phyloP scores from a whole-genome alignment of 108 stramenopile species.

The Cyclotella atomus region DNA sequence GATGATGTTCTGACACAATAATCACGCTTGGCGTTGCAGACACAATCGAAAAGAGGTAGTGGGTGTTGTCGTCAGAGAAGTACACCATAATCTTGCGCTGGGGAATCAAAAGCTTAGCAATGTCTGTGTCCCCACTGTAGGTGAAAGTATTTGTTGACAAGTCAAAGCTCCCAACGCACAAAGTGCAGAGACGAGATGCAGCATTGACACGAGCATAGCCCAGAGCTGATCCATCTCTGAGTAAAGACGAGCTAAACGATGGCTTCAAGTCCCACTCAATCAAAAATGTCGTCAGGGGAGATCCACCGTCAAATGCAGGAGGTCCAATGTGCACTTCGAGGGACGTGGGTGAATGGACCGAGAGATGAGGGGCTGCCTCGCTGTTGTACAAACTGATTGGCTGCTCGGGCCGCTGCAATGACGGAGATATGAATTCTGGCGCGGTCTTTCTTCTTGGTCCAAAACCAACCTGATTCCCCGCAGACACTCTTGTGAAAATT shows the following conservation, averaged over 20 bases:
- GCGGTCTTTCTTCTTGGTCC: conserved; percentile 55
- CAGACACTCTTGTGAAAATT: conserved; percentile 57
- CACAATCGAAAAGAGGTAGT: conserved; percentile 48
- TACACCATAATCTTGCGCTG: conserved; percentile 55
- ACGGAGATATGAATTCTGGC: conserved; percentile 45
- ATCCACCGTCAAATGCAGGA: conserved; percentile 76
- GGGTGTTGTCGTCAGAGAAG: conserved; percentile 47
- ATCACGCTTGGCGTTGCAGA: conserved; percentile 49
- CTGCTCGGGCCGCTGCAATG: conserved; percentile 49
- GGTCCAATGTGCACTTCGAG: conserved; percentile 65
- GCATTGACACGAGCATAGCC: conserved; percentile 42
- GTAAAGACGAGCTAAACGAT: conserved; percentile 39
- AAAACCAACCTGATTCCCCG: conserved; percentile 63
- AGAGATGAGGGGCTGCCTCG: conserved; percentile 43
- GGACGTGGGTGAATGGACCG: conserved; percentile 38
- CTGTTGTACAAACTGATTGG: conserved; percentile 55
- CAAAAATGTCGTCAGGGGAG: conserved; percentile 66
- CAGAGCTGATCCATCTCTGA: conserved; percentile 49
- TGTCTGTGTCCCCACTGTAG: conserved; percentile 40
- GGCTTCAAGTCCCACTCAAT: conserved; percentile 82
- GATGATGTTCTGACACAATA: conserved; percentile 42
- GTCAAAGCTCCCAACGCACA: conserved; percentile 51
- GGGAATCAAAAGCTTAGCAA: conserved; percentile 40
- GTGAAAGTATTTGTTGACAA: conserved; percentile 39
- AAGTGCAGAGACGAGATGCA: conserved; percentile 30